Evolutionary conservation across 768 basidiomycete genomes (phyloP).

Genomic region (Lentinula sp.): DNA sequence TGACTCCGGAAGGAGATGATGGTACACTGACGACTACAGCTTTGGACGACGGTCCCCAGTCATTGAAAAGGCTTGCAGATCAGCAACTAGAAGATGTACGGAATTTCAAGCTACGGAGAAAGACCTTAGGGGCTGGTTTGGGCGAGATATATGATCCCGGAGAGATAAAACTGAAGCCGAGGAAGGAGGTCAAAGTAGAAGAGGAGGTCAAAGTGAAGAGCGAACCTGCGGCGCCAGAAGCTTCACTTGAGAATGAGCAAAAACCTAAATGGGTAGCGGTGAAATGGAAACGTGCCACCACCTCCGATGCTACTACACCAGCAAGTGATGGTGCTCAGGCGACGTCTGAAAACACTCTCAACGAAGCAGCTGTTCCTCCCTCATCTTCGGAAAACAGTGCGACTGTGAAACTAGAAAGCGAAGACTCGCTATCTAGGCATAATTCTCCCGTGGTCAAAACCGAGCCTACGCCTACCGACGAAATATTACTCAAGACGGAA

Average conservation of each 20-base stretch:
- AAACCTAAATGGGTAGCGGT: constrained; percentile 27
- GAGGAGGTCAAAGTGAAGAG: not conserved
- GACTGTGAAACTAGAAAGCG: not conserved
- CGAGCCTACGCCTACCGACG: not conserved
- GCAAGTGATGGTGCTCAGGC: no score
- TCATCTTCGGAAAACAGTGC: not conserved
- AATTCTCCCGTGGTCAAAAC: not conserved
- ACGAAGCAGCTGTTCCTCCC: not conserved
- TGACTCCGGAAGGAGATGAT: not conserved
- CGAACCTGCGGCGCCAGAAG: constrained; percentile 4
- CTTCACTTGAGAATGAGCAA: not conserved
- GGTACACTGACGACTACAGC: constrained; percentile 4
- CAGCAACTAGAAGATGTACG: constrained; percentile 40
- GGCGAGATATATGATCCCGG: constrained; percentile 84
- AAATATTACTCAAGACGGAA: not conserved
- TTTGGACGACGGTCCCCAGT: constrained; percentile 13
- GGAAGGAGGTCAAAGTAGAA: constrained; percentile 32
- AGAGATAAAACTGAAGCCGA: constrained; percentile 56
- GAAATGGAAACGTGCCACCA: constrained; percentile 25
- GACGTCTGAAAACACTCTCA: not conserved
- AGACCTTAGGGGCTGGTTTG: constrained; percentile 50
- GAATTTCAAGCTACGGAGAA: constrained; percentile 64
- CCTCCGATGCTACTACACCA: constrained; percentile 2
- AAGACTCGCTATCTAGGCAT: no score
- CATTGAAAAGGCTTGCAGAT: constrained; percentile 32